Base-by-base conservation (phyloP, 495 filamentous ascomycete species). In the Penicillium argentinense region DNA sequence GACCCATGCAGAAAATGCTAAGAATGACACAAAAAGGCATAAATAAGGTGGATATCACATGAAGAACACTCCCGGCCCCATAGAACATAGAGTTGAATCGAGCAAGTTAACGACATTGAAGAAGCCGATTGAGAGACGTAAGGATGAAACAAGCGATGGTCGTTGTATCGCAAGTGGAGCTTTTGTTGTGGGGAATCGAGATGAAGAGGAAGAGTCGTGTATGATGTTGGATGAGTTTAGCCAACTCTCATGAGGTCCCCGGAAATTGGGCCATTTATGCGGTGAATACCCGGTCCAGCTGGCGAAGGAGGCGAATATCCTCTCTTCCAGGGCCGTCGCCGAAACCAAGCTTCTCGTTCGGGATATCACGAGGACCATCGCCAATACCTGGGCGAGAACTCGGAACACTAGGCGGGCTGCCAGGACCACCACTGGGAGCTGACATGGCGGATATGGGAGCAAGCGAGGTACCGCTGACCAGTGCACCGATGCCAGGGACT, bases 241-340 rank as follows among this genome's bases (percentile, higher is more conserved):
- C n/a, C n/a, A n/a, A n/a, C n/a, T n/a, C n/a, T n/a, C n/a, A n/a
- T n/a, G n/a, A n/a, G n/a, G n/a, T n/a, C n/a, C n/a, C n/a, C n/a
- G n/a, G n/a, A n/a, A n/a, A n/a, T n/a, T n/a, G n/a, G n/a, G n/a
- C n/a, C n/a, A n/a, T n/a, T n/a, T n/a, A 69, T 19, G 61, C 62
- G 9, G 59, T 72, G 40, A 75, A 75, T 2, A 73, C 71, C 11
- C 71, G 67, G 60, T 91, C 81, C 38, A 91, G 66, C 39, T 84
- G 79, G 43, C 79, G 75, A 30, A 89, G 67, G 1, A 83, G 83
- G 39, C 83, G 67, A 54, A 77, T 76, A 49, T 89, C 86, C 56
- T 89, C 85, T 6, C 77, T 76, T 27, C 67, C 66, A n/a, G n/a
- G n/a, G n/a, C n/a, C n/a, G n/a, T n/a, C n/a, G n/a, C n/a, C n/a